Evolutionary conservation across 106 monocot genomes (phyloP).

Genomic region (Posidonia australis): DNA sequence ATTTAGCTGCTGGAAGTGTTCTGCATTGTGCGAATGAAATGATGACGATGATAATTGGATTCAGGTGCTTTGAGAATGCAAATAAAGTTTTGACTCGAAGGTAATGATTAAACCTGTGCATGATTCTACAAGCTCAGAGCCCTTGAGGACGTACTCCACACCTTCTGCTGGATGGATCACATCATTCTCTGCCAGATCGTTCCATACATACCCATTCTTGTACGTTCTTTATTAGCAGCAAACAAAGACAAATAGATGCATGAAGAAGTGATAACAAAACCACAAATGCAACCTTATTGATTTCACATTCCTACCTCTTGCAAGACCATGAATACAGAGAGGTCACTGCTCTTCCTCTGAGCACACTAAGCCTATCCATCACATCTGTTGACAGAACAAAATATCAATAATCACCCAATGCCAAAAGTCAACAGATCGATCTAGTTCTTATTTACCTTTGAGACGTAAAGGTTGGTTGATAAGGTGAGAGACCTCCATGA

Average conservation of each 20-base stretch:
- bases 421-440: neutral
- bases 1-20: constrained; percentile 31
- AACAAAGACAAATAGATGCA: neutral
- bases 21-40: constrained; percentile 11
- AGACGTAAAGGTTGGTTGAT: constrained; percentile 58
- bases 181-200: constrained; percentile 75
- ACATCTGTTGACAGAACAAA: constrained; percentile 38
- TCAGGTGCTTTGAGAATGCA: too few relatives aligned
- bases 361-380: constrained; percentile 45
- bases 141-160: constrained; percentile 83
- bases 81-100: too few relatives aligned
- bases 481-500: constrained; percentile 70
- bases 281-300: too few relatives aligned
- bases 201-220: constrained; percentile 95
- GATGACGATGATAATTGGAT: too few relatives aligned
- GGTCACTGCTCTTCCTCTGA: constrained; percentile 73
- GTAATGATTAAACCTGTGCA: constrained; percentile 27
- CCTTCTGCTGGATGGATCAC: constrained; percentile 71
- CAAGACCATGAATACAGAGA: constrained; percentile 89
- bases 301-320: constrained; percentile 48
- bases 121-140: constrained; percentile 66
- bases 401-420: neutral
- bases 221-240: constrained; percentile 39
- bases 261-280: too few relatives aligned
- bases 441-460: constrained; percentile 32